Conservation (phyloP, 192 early-diverging fungal species). For the Backusella westeae region DNA sequence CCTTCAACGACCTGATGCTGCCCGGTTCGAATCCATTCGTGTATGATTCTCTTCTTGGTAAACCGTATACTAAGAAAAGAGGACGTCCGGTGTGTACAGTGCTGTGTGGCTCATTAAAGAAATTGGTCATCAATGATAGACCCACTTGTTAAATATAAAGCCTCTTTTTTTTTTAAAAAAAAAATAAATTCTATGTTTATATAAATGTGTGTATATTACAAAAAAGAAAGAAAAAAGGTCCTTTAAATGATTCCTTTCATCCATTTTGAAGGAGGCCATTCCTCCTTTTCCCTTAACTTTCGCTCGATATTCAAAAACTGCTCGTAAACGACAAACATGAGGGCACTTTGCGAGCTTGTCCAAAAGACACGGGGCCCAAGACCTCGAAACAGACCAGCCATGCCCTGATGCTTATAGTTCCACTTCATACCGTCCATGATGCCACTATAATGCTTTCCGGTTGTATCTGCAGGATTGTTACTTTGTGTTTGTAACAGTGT, state of each 20-base stretch:
- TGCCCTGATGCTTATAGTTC: slow-evolving; percentile 55
- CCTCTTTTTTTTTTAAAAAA: background rate
- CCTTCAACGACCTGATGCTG: no score
- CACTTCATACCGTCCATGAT: slow-evolving; percentile 54
- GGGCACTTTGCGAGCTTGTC: slow-evolving; percentile 63
- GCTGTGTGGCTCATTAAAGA: no score
- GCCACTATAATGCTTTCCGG: slow-evolving; percentile 47
- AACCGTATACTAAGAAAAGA: no score
- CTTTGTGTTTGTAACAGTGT: slow-evolving; percentile 55
- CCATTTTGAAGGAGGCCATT: slow-evolving; percentile 28
- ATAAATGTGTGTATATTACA: background rate
- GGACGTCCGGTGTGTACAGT: no score
- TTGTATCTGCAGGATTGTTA: background rate
- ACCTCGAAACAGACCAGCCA: slow-evolving; percentile 69
- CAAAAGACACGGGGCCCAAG: slow-evolving; percentile 71
- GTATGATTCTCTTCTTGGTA: no score
- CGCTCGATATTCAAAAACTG: slow-evolving; percentile 50
- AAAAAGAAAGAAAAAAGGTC: background rate
- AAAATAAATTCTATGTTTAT: background rate
- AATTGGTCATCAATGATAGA: no score
- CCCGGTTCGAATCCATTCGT: no score
- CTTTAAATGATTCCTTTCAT: background rate
- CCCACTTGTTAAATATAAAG: no score
- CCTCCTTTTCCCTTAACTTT: slow-evolving; percentile 16
- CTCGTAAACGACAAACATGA: slow-evolving; percentile 76